Percentiles rank a stretch among this genome's conserved stretches.
Evolutionary conservation across 495 filamentous ascomycete species (phyloP).

Genomic region (Penicillium bovifimosum): DNA sequence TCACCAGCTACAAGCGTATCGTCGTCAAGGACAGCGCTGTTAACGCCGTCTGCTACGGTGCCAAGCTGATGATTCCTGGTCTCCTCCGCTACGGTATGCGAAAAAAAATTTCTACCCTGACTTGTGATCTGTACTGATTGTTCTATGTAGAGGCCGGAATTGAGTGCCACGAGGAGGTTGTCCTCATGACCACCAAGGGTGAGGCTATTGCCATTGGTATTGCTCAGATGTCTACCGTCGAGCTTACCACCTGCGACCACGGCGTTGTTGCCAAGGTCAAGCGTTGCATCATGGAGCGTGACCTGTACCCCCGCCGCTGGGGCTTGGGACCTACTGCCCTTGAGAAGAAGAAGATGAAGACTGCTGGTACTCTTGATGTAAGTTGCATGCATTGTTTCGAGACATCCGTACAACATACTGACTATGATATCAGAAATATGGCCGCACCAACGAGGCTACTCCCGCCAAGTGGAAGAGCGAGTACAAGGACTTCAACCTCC

Average conservation of each 20-base stretch:
- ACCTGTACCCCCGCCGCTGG: conserved; percentile 92
- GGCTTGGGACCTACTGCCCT: conserved; percentile 83
- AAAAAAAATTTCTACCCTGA: not conserved
- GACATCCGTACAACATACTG: not conserved
- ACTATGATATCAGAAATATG: conserved; percentile 63
- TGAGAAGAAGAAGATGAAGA: conserved; percentile 99
- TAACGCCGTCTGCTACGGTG: conserved; percentile 95
- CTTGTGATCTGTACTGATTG: conserved; percentile 25
- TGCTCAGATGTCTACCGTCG: conserved; percentile 90
- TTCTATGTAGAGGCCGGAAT: conserved; percentile 65
- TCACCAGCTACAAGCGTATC: conserved; percentile 87
- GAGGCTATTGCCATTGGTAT: conserved; percentile 95
- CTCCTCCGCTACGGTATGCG: conserved; percentile 75
- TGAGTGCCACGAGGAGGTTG: conserved; percentile 85
- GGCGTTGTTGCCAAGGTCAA: conserved; percentile 97
- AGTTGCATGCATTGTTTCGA: conserved; percentile 19
- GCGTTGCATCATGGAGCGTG: conserved; percentile 98
- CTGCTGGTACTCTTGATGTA: conserved; percentile 90
- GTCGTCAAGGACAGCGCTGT: conserved; percentile 96
- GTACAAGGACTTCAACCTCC: conserved; percentile 79
- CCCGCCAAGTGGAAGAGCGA: conserved; percentile 83
- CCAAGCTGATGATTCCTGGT: conserved; percentile 96
- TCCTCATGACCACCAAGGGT: conserved; percentile 96
- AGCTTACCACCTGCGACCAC: conserved; percentile 88
- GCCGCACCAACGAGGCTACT: conserved; percentile 83